Evolutionary conservation across 768 basidiomycete species (phyloP), one percentile per base, ranked within the genome.

Genomic region (Tylopilus subfusipes): DNA sequence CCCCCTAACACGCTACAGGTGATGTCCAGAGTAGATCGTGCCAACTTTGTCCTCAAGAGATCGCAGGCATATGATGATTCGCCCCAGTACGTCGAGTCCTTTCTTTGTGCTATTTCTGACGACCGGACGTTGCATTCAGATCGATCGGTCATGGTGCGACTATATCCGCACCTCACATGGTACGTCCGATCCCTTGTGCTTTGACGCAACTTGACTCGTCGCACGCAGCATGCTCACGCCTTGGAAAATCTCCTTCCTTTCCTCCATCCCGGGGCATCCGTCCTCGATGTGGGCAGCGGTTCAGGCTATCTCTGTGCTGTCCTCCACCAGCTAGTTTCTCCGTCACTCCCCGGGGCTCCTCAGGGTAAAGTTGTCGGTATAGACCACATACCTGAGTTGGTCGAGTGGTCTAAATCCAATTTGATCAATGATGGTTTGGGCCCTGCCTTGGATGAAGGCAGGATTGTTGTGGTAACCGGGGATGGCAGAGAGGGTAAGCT

Each of bases 81-180:
- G 0, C 92, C 92, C 5, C 85, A 89, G 85, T 87, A 67, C 12
- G 61, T 48, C 19, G 69, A 72, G 57, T 52, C 58, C 22, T 72
- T 75, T 58, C 67, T 69, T 0, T 19, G 2, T 39, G 14, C 8
- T 9, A 13, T 3, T 36, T 8, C 13, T 13, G 25, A 29, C 13
- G 24, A 40, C 44, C 18, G 14, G 42, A 57, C 24, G 29, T 14
- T 42, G 22, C 13, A 55, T 56, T 33, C 62, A 90, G 89, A 67
- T 56, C 77, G 18, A 93, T 94, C 48, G 88, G 90, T 2, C 80
- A 88, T 63, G 86, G 84, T 13, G 95, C 94, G 14, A 99, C 96
- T 0, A 98, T 99, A 57, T 92, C 89, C 36, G 96, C 96, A 0
- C 96, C 96, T 1, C 96, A 99, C 68, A 98, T 98, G 95, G 89